phyloP scores from a whole-genome alignment of 2,329 filamentous ascomycete species.

The Phaeosphaeriaceae sp. region DNA sequence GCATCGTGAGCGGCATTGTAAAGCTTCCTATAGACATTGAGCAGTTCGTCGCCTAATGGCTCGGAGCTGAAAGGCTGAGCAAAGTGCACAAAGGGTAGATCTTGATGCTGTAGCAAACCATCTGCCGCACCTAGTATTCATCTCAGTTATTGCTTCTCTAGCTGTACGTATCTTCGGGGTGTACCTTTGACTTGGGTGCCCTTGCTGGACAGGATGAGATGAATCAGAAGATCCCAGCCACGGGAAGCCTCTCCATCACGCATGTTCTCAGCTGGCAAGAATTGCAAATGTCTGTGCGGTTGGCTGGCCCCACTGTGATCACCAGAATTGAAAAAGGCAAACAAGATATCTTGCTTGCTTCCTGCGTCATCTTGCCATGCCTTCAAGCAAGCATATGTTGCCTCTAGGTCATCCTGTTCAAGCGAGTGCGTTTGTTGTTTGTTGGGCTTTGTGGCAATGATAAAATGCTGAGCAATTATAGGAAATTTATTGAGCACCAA shows the following conservation, averaged over 20 bases:
- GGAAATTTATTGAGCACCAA: constrained; percentile 79
- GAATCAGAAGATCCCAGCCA: constrained; percentile 59
- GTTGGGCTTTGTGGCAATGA: constrained; percentile 69
- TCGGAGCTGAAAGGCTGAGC: constrained; percentile 50
- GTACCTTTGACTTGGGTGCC: constrained; percentile 9
- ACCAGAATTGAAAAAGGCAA: constrained; percentile 75
- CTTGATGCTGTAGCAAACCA: constrained; percentile 23
- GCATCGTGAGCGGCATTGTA: constrained; percentile 42
- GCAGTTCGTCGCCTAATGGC: constrained; percentile 46
- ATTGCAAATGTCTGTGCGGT: constrained; percentile 73
- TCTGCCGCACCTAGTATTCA: constrained; percentile 4
- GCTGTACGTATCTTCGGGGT: not conserved
- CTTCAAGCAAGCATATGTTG: constrained; percentile 66
- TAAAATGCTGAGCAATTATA: constrained; percentile 73
- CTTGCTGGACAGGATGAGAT: constrained; percentile 41
- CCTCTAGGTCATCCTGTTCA: constrained; percentile 65
- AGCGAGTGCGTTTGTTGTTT: constrained; percentile 70
- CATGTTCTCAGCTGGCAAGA: constrained; percentile 72
- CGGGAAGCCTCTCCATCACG: constrained; percentile 48
- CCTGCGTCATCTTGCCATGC: constrained; percentile 55
- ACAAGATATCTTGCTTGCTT: constrained; percentile 54
- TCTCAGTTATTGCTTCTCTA: constrained; percentile 10
- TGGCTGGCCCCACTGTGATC: constrained; percentile 73
- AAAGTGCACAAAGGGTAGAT: constrained; percentile 60
- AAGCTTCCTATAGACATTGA: constrained; percentile 43